Percentiles rank a stretch among this genome's conserved stretches.
Evolutionary conservation across 2,329 filamentous ascomycete genomes (phyloP).

Genomic region (Colletotrichum sidae): DNA sequence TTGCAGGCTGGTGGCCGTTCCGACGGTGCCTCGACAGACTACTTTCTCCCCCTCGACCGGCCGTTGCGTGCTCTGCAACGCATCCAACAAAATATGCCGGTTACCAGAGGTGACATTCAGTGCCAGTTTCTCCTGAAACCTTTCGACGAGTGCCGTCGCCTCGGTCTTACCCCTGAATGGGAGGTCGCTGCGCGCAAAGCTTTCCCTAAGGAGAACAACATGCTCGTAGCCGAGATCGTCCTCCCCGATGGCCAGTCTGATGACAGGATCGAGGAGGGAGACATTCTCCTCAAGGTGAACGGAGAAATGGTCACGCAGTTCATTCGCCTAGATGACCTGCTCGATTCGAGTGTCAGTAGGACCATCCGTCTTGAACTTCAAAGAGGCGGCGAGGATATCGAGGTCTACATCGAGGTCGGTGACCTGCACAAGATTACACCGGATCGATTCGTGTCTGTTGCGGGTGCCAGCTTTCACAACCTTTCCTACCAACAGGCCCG

Average conservation of each 20-base stretch:
- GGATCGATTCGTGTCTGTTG: conserved; percentile 93
- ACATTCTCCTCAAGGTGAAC: conserved; percentile 93
- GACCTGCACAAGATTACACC: conserved; percentile 96
- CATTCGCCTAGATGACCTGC: conserved; percentile 87
- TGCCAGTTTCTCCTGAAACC: conserved; percentile 97
- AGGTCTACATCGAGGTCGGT: conserved; percentile 86
- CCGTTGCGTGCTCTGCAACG: conserved; percentile 88
- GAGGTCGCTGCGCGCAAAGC: conserved; percentile 85
- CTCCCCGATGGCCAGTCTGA: conserved; percentile 91
- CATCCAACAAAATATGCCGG: conserved; percentile 78
- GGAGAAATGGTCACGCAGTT: conserved; percentile 94
- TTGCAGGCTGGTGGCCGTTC: conserved; percentile 93
- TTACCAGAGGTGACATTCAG: conserved; percentile 96
- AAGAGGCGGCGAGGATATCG: conserved; percentile 87
- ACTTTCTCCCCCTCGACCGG: conserved; percentile 93
- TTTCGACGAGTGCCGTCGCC: conserved; percentile 93
- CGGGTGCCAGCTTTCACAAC: conserved; percentile 94
- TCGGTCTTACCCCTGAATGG: conserved; percentile 87
- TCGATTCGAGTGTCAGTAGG: conserved; percentile 87
- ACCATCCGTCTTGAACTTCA: conserved; percentile 86
- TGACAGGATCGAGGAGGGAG: conserved; percentile 89
- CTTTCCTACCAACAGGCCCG: conserved; percentile 98
- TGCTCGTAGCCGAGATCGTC: conserved; percentile 96
- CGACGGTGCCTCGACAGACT: conserved; percentile 96
- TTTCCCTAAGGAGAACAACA: conserved; percentile 94